phyloP scores from a whole-genome alignment of 2,329 filamentous ascomycete species.

The Zasmidium angulare region DNA sequence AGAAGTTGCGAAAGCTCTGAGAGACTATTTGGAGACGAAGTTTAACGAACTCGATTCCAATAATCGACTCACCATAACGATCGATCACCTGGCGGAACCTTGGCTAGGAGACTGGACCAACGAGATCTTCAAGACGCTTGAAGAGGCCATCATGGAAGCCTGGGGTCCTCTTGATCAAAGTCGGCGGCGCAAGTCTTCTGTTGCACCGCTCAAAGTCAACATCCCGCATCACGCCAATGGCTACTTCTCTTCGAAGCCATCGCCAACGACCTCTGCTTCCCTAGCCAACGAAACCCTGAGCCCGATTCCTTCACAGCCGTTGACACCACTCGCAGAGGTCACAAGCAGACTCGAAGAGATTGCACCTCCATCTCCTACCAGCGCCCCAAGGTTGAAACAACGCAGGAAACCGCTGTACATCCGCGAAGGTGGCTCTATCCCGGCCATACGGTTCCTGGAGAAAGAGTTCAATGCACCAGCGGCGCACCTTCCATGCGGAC shows the following conservation, averaged over 20 bases:
- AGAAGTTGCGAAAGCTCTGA: conserved; percentile 68
- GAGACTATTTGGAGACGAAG: conserved; percentile 65
- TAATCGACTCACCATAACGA: conserved; percentile 76
- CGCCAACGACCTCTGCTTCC: conserved; percentile 53
- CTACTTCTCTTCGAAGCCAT: conserved; percentile 36
- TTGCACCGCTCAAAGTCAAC: conserved; percentile 15
- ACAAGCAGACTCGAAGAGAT: conserved; percentile 29
- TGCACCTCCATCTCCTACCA: conserved; percentile 34
- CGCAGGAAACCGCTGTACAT: conserved; percentile 77
- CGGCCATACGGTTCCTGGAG: conserved; percentile 88
- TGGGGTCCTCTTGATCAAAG: conserved; percentile 64
- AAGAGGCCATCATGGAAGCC: conserved; percentile 77
- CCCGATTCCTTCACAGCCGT: conserved; percentile 28
- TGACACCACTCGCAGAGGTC: conserved; percentile 28
- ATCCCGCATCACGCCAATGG: conserved; percentile 14
- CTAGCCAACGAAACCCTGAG: conserved; percentile 48
- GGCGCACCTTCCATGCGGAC: conserved; percentile 89
- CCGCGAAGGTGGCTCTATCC: conserved; percentile 91
- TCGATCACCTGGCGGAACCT: conserved; percentile 91
- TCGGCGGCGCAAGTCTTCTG: conserved; percentile 21
- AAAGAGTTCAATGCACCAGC: conserved; percentile 91
- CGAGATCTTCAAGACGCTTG: conserved; percentile 84
- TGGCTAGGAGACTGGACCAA: conserved; percentile 86
- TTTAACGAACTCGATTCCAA: conserved; percentile 75
- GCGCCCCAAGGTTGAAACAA: conserved; percentile 31